Evolutionary conservation across 2,329 filamentous ascomycete species (phyloP).

Genomic region (Malbranchea cinnamomea): DNA sequence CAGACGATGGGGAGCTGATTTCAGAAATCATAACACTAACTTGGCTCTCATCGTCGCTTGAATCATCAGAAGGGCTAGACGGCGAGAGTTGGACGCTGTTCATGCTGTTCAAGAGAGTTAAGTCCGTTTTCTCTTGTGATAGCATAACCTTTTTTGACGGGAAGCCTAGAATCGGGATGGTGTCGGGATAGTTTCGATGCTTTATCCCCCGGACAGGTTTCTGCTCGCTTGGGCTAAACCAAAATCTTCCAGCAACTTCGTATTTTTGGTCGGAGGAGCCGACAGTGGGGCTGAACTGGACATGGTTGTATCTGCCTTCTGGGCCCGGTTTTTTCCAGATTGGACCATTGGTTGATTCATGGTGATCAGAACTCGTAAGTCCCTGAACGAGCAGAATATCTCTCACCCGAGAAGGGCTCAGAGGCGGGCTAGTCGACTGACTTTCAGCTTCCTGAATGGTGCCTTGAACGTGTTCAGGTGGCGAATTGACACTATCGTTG

Average conservation of each 20-base stretch:
- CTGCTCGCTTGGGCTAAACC: slow-evolving; percentile 16
- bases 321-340: too few relatives aligned
- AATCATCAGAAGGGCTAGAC: slow-evolving; percentile 16
- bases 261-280: slow-evolving; percentile 40
- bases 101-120: too few relatives aligned
- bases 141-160: too few relatives aligned
- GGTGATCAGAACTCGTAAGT: not conserved
- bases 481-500: too few relatives aligned
- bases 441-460: slow-evolving; percentile 1
- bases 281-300: slow-evolving; percentile 36
- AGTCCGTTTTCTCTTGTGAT: too few relatives aligned
- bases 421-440: slow-evolving; percentile 24
- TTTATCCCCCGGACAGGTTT: too few relatives aligned
- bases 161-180: too few relatives aligned
- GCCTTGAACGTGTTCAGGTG: slow-evolving; percentile 4
- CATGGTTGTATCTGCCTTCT: slow-evolving; percentile 31
- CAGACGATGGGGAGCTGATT: slow-evolving; percentile 10
- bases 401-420: slow-evolving; percentile 27
- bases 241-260: slow-evolving; percentile 32
- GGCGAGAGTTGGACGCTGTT: slow-evolving; percentile 2
- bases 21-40: slow-evolving; percentile 11
- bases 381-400: slow-evolving; percentile 36
- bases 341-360: slow-evolving; percentile 6
- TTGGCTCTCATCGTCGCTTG: slow-evolving; percentile 11
- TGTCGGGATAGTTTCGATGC: too few relatives aligned